Evolutionary conservation across 1,284 basidiomycete genomes (phyloP).

Genomic region (Phaffia rhodozyma): DNA sequence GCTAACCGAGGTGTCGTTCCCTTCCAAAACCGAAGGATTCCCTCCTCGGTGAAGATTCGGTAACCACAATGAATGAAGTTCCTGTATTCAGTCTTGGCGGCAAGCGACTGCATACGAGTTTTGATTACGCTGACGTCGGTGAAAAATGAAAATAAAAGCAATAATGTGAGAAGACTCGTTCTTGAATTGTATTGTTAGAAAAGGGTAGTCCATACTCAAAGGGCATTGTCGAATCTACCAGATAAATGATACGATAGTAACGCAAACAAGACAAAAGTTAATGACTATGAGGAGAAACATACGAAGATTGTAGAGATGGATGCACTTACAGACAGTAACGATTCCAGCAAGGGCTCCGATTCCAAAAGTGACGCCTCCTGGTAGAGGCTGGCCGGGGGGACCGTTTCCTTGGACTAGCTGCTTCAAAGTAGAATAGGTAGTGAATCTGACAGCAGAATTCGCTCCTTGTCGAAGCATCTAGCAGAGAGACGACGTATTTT

Average conservation of each 20-base stretch:
- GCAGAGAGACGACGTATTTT: not conserved
- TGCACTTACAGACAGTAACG: constrained; percentile 72
- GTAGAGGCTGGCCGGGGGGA: constrained; percentile 70
- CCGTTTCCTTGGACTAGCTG: constrained; percentile 77
- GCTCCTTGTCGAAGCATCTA: constrained; percentile 96
- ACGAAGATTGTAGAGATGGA: not conserved
- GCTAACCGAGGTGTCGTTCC: constrained; percentile 82
- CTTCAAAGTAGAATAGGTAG: constrained; percentile 85
- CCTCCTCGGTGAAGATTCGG: constrained; percentile 81
- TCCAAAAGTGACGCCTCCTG: constrained; percentile 79
- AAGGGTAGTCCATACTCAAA: constrained; percentile 59
- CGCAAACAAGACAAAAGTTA: too few relatives aligned
- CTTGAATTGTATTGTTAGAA: not conserved
- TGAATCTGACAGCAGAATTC: constrained; percentile 94
- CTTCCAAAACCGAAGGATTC: constrained; percentile 80
- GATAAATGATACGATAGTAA: not conserved
- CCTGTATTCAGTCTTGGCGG: constrained; percentile 67
- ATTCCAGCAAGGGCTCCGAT: constrained; percentile 88
- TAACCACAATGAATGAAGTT: constrained; percentile 92
- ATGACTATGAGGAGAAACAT: not conserved
- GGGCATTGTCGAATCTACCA: constrained; percentile 59
- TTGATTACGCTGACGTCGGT: constrained; percentile 67
- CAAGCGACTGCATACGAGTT: constrained; percentile 91
- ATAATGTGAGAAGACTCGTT: not conserved
- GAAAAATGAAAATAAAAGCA: not conserved